A percentile compares a stretch with the other conserved stretches of the same genome.
Evolutionary conservation across 768 basidiomycete genomes (phyloP).

Genomic region (Tremella fuciformis): DNA sequence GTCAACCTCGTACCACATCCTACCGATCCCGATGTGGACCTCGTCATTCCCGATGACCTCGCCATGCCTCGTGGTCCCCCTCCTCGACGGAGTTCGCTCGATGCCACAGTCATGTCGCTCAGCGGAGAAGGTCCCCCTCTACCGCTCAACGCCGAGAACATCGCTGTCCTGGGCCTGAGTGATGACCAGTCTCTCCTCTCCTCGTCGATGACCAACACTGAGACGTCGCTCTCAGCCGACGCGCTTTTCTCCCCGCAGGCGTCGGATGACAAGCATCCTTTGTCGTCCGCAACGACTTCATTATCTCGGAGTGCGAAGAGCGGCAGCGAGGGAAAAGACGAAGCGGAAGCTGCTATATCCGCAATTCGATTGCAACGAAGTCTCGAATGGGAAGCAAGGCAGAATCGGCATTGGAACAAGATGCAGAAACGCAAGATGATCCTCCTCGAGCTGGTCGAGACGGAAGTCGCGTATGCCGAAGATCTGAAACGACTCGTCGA

Average conservation of each 20-base stretch:
- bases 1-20: slow-evolving; percentile 12
- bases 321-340: slow-evolving; percentile 36
- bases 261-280: slow-evolving; percentile 32
- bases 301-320: slow-evolving; percentile 46
- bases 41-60: slow-evolving; percentile 32
- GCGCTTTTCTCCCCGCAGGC: slow-evolving; percentile 30
- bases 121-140: not conserved
- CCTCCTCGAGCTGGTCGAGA: slow-evolving; percentile 76
- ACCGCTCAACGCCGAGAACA: slow-evolving; percentile 3
- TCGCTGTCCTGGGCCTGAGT: slow-evolving; percentile 11
- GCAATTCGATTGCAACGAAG: slow-evolving; percentile 37
- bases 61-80: slow-evolving; percentile 37
- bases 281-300: slow-evolving; percentile 50
- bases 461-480: slow-evolving; percentile 75
- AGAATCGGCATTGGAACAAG: slow-evolving; percentile 22
- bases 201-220: slow-evolving; percentile 31
- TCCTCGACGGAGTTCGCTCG: slow-evolving; percentile 33
- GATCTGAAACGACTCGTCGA: slow-evolving; percentile 72
- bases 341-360: slow-evolving; percentile 21
- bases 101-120: slow-evolving; percentile 1
- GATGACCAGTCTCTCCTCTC: slow-evolving; percentile 29
- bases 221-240: slow-evolving; percentile 28
- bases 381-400: slow-evolving; percentile 42
- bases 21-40: slow-evolving; percentile 3
- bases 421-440: slow-evolving; percentile 61